Evolutionary conservation across 768 basidiomycete genomes (phyloP), one percentile per base, ranked within the genome.

Genomic region (Boletellus ananiceps): DNA sequence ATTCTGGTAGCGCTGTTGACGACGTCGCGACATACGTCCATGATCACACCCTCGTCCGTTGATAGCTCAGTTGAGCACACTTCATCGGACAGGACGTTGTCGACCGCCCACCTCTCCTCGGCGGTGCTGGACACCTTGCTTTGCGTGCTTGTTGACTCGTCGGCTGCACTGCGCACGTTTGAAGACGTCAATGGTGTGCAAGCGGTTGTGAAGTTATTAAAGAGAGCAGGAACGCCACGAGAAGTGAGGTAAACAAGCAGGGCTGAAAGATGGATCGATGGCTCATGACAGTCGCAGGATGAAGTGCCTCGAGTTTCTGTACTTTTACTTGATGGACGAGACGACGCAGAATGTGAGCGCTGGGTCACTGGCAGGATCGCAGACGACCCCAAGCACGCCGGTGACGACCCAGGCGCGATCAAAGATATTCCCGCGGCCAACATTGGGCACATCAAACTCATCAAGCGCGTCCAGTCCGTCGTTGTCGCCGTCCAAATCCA

Each of bases 281-380:
- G 29, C 40, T 40, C 32, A 68, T 15, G 7, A 32, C 21, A 34
- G 37, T 38, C 32, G 18, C 58, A 95, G 93, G 58, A 95, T 96
- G 88, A 95, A 95, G 71, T 95, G 92, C 54, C 74, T 97, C 15
- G 94, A 96, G 63, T 93, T 96, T 59, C 70, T 97, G 14, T 95
- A 95, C 67, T 96, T 94, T 66, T 97, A 97, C 65, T 75, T 97
- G 7, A 74, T 95, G 39, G 93, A 94, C 51, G 93, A 96, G 62
- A 81, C 79, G 1, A 62, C 70, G 6, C 49, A 55, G 18, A 50
- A 56, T 4, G 49, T 42, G 37, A 53, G 45, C 9, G 38, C 40
- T 27, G 21, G 15, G 15, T 16, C 45, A 48, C 52, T 33, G 35
- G 16, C 51, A 0, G 54, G 48, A 31, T 44, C 54, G 4, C 75